phyloP scores from a whole-genome alignment of 306 rosid species.

The Albizia julibrissin region DNA sequence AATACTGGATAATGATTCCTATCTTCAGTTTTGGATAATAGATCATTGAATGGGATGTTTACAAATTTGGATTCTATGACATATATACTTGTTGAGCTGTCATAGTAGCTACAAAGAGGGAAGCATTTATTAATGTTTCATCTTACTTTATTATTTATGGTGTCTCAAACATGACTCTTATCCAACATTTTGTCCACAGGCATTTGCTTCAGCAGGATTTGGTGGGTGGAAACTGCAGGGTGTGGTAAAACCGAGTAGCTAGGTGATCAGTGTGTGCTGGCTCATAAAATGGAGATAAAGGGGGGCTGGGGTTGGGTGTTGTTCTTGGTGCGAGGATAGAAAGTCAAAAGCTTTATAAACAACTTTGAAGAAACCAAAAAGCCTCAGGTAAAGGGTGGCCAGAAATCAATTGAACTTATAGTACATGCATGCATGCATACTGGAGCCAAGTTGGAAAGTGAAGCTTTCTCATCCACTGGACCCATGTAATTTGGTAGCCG shows the following conservation, averaged over 20 bases:
- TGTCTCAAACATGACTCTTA: conserved; percentile 3
- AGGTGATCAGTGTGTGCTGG: conserved; percentile 20
- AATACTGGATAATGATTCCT: background rate
- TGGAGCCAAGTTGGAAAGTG: conserved; percentile 29
- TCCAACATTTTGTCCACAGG: conserved; percentile 54
- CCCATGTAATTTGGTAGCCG: conserved; percentile 32
- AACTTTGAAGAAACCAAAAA: conserved; percentile 13
- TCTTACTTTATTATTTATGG: background rate
- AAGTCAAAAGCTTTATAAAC: conserved; percentile 32
- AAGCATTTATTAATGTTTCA: conserved; percentile 2
- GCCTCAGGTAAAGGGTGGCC: conserved; percentile 10
- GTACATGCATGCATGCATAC: conserved; percentile 1
- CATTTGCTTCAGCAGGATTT: conserved; percentile 84
- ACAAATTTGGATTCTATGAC: background rate
- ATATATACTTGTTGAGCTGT: background rate
- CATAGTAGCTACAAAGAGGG: conserved; percentile 16
- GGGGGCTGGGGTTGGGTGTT: background rate
- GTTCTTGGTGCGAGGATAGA: background rate
- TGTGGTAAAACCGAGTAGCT: conserved; percentile 75
- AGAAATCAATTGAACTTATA: conserved; percentile 12
- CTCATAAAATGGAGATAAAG: background rate
- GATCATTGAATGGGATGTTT: background rate
- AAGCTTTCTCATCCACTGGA: conserved; percentile 13
- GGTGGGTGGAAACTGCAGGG: conserved; percentile 99
- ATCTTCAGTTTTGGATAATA: background rate